Evolutionary conservation across 2,329 filamentous ascomycete species (phyloP), one percentile per base, ranked within the genome.

Genomic region (Epichloe gansuensis): DNA sequence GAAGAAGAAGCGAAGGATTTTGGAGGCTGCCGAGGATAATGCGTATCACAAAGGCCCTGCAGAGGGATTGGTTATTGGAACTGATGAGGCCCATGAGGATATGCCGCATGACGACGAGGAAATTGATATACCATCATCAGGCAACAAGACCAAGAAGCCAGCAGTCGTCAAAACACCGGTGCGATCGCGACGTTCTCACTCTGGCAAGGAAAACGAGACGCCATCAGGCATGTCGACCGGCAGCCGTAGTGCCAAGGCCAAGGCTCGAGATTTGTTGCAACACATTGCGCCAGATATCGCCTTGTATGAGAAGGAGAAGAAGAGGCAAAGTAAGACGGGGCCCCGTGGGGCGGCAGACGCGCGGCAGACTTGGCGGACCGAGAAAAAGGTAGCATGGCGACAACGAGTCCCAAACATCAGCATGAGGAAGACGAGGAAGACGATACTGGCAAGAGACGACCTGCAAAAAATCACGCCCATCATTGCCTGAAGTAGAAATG

Each of bases 261-360:
- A 86, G 62, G 93, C 93, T 12, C 72, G 85, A n/a, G 80, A 83
- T 37, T 83, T 81, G 57, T 71, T 97, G 7, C 88, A 93, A 51
- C 78, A 81, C 38, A 74, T 91, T 53, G 90, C 88, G 1, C 80
- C 85, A 0, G 93, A 98, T 63, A 90, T 97, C 62, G 85, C 85
- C 2, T 73, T 94, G 35, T 98, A 93, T 62, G 86, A 97, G 63
- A 95, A 93, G 65, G 93, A 98, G 70, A 89, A 81, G 73, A 96
- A 95, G 71, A 82, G 93, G 21, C 68, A 71, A 6, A 63, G 65
- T 56, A 81, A 76, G 57, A 69, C 72, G 48, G 73, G 3, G 67
- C 69, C 2, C 73, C 76, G 0, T 85, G 80, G 75, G 81, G 82
- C 25, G 81, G 81, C 23, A 83, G 82, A 61, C 73, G 80, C 48